phyloP scores from a whole-genome alignment of 352 stramenopile species.

The Peronosclerospora sorghi region DNA sequence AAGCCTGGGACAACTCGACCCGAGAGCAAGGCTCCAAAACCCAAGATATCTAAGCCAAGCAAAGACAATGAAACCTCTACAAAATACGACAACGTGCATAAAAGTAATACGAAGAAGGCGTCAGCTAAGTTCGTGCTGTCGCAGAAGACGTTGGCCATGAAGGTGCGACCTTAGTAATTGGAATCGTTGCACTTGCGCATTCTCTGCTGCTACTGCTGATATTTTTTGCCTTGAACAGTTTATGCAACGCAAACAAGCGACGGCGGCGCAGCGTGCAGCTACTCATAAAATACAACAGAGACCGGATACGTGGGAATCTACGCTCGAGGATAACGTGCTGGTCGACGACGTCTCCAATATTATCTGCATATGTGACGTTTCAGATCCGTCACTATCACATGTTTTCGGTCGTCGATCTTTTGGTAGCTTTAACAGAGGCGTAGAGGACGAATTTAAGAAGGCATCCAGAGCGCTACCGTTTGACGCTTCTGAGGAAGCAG shows the following conservation, averaged over 20 bases:
- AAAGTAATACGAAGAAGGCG: constrained; percentile 11
- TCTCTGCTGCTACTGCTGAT: constrained; percentile 1
- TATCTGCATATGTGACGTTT: constrained; percentile 45
- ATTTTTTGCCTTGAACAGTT: constrained; percentile 30
- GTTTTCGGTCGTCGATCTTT: constrained; percentile 75
- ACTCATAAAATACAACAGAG: constrained; percentile 43
- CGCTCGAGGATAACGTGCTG: constrained; percentile 21
- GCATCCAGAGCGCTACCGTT: constrained; percentile 43
- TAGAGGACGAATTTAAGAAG: constrained; percentile 76
- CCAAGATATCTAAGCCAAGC: constrained; percentile 10
- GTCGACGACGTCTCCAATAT: constrained; percentile 22
- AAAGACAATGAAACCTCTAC: constrained; percentile 7
- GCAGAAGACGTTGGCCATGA: constrained; percentile 82
- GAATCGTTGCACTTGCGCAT: neutral
- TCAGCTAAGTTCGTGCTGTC: constrained; percentile 34
- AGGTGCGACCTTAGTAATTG: constrained; percentile 20
- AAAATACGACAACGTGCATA: constrained; percentile 10
- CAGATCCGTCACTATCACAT: constrained; percentile 60
- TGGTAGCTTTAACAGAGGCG: constrained; percentile 66
- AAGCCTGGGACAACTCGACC: constrained; percentile 37
- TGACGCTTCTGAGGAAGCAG: constrained; percentile 52
- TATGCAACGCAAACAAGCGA: constrained; percentile 77
- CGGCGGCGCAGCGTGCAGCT: constrained; percentile 38
- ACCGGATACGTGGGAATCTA: constrained; percentile 45
- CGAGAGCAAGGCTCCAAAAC: neutral